Conservation (phyloP, 345 rosid genomes). For the Pelargonium nanum region DNA sequence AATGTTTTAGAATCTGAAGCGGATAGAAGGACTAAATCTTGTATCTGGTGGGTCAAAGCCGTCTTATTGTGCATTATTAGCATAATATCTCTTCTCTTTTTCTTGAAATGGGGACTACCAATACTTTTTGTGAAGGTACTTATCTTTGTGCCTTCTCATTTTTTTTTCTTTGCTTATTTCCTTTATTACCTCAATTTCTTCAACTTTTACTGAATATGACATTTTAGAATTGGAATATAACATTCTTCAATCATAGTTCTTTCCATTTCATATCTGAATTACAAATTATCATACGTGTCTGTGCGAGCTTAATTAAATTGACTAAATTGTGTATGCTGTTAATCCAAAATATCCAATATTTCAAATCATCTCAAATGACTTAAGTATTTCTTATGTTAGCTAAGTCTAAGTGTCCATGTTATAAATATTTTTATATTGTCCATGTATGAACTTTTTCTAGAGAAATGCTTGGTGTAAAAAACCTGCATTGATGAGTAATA, state of each 20-base stretch:
- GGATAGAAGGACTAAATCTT: constrained; percentile 13
- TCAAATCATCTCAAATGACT: background rate
- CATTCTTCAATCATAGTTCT: too few species aligned
- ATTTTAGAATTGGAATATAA: background rate
- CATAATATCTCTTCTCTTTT: constrained; percentile 26
- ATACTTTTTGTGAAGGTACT: constrained; percentile 64
- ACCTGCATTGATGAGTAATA: background rate
- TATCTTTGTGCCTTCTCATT: background rate
- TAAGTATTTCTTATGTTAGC: background rate
- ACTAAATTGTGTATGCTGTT: background rate
- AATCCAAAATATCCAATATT: background rate
- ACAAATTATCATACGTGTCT: too few species aligned
- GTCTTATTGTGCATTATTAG: constrained; percentile 20
- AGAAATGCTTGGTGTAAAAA: background rate
- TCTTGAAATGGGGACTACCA: constrained; percentile 76
- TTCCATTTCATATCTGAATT: background rate
- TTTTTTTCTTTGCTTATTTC: constrained; percentile 1
- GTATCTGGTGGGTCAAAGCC: constrained; percentile 62
- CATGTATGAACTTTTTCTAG: background rate
- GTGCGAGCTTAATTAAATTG: background rate
- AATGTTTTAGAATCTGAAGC: constrained; percentile 22
- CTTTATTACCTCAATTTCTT: background rate
- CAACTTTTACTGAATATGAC: background rate
- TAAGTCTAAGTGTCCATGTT: background rate
- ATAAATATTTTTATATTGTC: too few species aligned